phyloP scores from a whole-genome alignment of 768 basidiomycete species.

The Suillus paluster region DNA sequence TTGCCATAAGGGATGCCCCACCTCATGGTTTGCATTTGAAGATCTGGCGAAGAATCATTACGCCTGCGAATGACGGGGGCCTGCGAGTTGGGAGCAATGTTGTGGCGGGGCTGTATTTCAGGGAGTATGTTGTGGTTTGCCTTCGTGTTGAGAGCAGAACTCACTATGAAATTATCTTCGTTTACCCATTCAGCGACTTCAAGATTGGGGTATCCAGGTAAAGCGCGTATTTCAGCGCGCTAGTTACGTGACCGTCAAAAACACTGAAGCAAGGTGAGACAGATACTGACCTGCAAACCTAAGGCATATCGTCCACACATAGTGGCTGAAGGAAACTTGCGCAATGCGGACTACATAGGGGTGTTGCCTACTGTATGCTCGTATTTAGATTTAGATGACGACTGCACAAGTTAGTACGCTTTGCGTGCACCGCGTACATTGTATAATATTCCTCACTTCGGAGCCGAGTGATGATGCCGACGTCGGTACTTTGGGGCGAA shows the following conservation, averaged over 20 bases:
- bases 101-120: constrained; percentile 57
- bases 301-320: constrained; percentile 75
- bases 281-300: constrained; percentile 45
- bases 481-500: not conserved
- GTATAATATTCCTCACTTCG: too few species aligned
- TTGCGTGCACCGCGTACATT: too few species aligned
- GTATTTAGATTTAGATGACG: too few species aligned
- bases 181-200: constrained; percentile 63
- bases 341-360: not conserved
- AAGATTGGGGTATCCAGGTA: constrained; percentile 49
- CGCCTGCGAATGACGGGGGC: constrained; percentile 73
- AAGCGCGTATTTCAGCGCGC: constrained; percentile 29
- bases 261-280: not conserved
- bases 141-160: constrained; percentile 17
- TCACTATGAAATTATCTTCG: constrained; percentile 56
- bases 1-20: constrained; percentile 87
- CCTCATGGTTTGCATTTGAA: constrained; percentile 80
- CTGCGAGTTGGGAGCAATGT: constrained; percentile 81
- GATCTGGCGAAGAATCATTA: constrained; percentile 22
- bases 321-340: not conserved
- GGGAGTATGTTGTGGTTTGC: not conserved
- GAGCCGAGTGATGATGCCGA: not conserved
- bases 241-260: constrained; percentile 14
- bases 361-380: too few species aligned
- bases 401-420: too few species aligned